Evolutionary conservation across 768 basidiomycete species (phyloP).

Genomic region (Leccinellum rugosiceps): DNA sequence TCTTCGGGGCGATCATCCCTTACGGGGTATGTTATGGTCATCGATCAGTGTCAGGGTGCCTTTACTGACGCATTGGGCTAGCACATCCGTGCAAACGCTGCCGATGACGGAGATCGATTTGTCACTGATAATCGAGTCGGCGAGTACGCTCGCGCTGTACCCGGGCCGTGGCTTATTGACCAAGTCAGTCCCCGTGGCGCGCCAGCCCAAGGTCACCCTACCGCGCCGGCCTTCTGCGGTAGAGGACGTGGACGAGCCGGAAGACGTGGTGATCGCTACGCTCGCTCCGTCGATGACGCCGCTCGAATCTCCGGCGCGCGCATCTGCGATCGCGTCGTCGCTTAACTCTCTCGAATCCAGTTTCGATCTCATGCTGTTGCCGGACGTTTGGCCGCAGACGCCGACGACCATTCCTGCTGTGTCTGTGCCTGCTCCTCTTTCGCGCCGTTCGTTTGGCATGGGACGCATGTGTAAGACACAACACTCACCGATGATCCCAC

Average conservation of each 20-base stretch:
- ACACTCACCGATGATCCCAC: too few relatives aligned
- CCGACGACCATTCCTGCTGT: slow-evolving; percentile 8
- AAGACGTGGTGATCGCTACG: slow-evolving; percentile 10
- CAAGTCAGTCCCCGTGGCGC: neutral
- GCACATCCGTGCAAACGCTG: slow-evolving; percentile 9
- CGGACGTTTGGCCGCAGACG: slow-evolving; percentile 21
- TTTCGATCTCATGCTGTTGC: slow-evolving; percentile 21
- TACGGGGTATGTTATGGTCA: slow-evolving; percentile 2
- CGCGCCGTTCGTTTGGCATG: slow-evolving; percentile 6
- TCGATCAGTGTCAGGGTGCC: neutral
- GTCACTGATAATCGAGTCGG: slow-evolving; percentile 9
- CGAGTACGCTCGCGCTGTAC: slow-evolving; percentile 8
- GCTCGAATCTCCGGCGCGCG: slow-evolving; percentile 25
- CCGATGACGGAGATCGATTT: slow-evolving; percentile 27
- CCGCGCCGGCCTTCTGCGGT: slow-evolving; percentile 5
- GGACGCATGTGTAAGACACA: too few relatives aligned
- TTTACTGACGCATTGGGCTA: slow-evolving; percentile 11
- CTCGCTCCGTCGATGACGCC: slow-evolving; percentile 9
- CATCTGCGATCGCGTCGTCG: slow-evolving; percentile 26
- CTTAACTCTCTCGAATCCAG: slow-evolving; percentile 31
- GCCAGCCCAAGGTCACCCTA: neutral
- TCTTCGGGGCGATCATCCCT: slow-evolving; percentile 2
- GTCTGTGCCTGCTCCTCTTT: slow-evolving; percentile 8
- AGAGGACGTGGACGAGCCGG: slow-evolving; percentile 4
- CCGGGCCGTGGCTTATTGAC: neutral